These are phyloP conservation scores for Ogataea trehaloabstinens DNA, from an alignment of 805 yeast species.

Conservation along the genomic window DNA sequence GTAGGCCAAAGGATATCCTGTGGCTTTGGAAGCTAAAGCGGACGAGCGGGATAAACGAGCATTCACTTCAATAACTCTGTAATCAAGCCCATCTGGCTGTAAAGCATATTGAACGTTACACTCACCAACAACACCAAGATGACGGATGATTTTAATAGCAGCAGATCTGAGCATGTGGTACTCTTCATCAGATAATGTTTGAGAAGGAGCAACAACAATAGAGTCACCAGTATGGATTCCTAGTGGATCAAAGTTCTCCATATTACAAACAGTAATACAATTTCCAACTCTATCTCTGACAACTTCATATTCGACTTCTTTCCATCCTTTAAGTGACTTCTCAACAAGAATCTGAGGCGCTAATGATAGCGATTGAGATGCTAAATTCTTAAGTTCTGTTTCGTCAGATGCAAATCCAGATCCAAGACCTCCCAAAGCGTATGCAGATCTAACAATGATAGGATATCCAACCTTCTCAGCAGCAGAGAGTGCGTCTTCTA, in stretches of 20 bases:
- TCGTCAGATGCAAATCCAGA: constrained; percentile 92
- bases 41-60: constrained; percentile 97
- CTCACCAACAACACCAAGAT: constrained; percentile 98
- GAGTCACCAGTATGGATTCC: constrained; percentile 99
- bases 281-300: constrained; percentile 95
- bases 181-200: constrained; percentile 94
- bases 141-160: constrained; percentile 96
- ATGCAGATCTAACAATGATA: constrained; percentile 95
- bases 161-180: constrained; percentile 97
- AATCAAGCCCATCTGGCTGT: constrained; percentile 93
- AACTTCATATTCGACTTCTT: constrained; percentile 97
- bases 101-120: constrained; percentile 97
- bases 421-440: constrained; percentile 95
- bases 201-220: constrained; percentile 98
- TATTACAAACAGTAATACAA: constrained; percentile 98
- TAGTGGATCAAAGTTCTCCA: constrained; percentile 98
- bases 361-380: constrained; percentile 83
- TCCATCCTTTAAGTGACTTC: constrained; percentile 98
- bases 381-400: constrained; percentile 79
- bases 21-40: constrained; percentile 97
- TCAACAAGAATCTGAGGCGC: constrained; percentile 96
- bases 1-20: constrained; percentile 97
- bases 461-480: constrained; percentile 91
- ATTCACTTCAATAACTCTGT: constrained; percentile 95
- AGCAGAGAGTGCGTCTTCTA: constrained; percentile 91